Percentiles rank a stretch among this genome's conserved stretches.
phyloP scores from a whole-genome alignment of 306 rosid species.

The Neltuma alba region DNA sequence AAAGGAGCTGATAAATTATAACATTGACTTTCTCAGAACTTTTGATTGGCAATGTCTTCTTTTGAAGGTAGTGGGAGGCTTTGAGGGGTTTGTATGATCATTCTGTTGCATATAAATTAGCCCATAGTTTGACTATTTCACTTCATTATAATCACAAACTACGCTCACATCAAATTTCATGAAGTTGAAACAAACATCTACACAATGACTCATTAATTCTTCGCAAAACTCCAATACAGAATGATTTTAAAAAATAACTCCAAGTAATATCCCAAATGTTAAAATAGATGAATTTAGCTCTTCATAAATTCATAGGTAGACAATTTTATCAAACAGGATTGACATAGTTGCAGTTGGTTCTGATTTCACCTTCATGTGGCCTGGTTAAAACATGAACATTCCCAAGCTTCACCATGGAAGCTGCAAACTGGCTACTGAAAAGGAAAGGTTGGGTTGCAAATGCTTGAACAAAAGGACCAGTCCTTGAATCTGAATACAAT shows the following conservation, averaged over 20 bases:
- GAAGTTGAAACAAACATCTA: neutral
- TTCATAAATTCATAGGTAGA: neutral
- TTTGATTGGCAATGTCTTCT: no score
- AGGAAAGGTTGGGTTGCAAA: constrained; percentile 69
- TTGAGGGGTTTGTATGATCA: no score
- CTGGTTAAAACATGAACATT: constrained; percentile 80
- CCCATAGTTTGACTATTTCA: neutral
- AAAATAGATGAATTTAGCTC: neutral
- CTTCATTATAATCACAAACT: neutral
- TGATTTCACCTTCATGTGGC: constrained; percentile 72
- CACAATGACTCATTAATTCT: neutral
- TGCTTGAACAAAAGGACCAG: constrained; percentile 66
- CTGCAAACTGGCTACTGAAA: constrained; percentile 71
- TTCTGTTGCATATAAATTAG: no score
- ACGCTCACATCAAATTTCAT: neutral
- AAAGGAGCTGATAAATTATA: no score
- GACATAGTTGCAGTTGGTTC: constrained; percentile 70
- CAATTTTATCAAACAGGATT: constrained; percentile 33
- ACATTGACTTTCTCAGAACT: no score
- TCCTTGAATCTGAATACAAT: constrained; percentile 65
- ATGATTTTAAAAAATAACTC: neutral
- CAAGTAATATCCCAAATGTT: neutral
- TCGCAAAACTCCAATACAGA: neutral
- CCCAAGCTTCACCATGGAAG: constrained; percentile 87
- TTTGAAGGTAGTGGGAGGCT: no score